Conservation (phyloP, 495 filamentous ascomycete species). For the Neurospora africana region DNA sequence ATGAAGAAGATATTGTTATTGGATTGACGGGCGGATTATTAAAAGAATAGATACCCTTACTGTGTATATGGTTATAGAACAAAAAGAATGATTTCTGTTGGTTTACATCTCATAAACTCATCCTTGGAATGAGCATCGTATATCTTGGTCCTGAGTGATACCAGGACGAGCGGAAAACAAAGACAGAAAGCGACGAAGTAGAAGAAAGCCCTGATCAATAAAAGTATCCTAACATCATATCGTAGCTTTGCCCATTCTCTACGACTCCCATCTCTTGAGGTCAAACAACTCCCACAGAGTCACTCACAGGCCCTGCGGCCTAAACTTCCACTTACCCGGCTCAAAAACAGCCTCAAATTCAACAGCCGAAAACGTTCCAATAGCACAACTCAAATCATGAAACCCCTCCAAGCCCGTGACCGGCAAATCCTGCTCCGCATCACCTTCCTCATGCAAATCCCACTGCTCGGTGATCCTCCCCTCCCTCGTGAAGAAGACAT, state of each 20-base stretch:
- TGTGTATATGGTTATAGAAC: neutral
- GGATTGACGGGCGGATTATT: neutral
- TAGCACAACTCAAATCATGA: slow-evolving; percentile 67
- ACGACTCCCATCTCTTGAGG: neutral
- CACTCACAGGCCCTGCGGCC: slow-evolving; percentile 6
- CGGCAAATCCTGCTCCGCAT: slow-evolving; percentile 51
- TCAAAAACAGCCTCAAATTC: slow-evolving; percentile 64
- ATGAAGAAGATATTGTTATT: neutral
- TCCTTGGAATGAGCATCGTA: neutral
- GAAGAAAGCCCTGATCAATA: neutral
- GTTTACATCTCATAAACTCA: neutral
- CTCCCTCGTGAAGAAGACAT: slow-evolving; percentile 72
- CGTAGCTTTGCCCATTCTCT: neutral
- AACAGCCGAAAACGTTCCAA: slow-evolving; percentile 65
- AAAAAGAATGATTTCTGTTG: neutral
- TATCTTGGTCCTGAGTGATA: neutral
- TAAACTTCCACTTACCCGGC: slow-evolving; percentile 31
- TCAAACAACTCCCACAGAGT: neutral
- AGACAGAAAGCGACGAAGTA: neutral
- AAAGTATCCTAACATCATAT: neutral
- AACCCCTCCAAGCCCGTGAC: slow-evolving; percentile 69
- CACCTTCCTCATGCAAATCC: slow-evolving; percentile 77
- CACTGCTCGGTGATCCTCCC: slow-evolving; percentile 56
- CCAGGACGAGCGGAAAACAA: neutral
- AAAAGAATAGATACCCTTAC: neutral